Evolutionary conservation across 495 filamentous ascomycete species (phyloP), one percentile per base, ranked within the genome.

Genomic region (Xylaria scruposa): DNA sequence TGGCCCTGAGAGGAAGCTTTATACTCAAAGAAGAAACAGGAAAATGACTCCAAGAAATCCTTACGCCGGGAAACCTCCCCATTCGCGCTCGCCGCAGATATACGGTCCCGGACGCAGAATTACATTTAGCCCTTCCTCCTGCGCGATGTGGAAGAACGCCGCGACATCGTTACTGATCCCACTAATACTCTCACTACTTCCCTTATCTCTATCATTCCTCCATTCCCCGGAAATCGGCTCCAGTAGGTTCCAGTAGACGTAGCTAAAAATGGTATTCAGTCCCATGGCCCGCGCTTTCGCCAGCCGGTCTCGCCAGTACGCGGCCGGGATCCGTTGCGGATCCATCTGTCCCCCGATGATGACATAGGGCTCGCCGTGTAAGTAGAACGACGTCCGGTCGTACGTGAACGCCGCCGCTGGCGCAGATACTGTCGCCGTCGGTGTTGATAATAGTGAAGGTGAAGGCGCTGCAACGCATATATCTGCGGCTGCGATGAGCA

Each of bases 271-370:
- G 0, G 84, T 85, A 68, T 86, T 86, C 12, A 86, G 61, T 0
- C 84, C 83, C 83, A 85, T 85, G 4, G 82, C 78, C 0, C 80
- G 71, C 2, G 81, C 84, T 36, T 84, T 85, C 15, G 64, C 42
- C 0, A 86, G 77, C 9, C 83, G 78, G 65, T 83, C 80, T 13
- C 71, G 70, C 84, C 84, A 86, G 56, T 84, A 81, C 54, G 76
- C 67, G 26, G 77, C 73, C 0, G 84, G 84, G 44, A 86, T 81
- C 4, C 83, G 78, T 69, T 86, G 84, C 0, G 84, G 82, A 58
- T 86, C 84, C 81, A 86, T 86, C 72, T 86, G 85, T 2, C 85
- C 85, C 4, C 84, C 84, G 53, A 85, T 81, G 31, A 86, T 83
- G 49, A 82, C 79, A 71, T 77, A 82, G 17, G 79, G 82, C 54